Evolutionary conservation across 75 land plant species (phyloP).

Genomic region (Sequoiadendron giganteum): DNA sequence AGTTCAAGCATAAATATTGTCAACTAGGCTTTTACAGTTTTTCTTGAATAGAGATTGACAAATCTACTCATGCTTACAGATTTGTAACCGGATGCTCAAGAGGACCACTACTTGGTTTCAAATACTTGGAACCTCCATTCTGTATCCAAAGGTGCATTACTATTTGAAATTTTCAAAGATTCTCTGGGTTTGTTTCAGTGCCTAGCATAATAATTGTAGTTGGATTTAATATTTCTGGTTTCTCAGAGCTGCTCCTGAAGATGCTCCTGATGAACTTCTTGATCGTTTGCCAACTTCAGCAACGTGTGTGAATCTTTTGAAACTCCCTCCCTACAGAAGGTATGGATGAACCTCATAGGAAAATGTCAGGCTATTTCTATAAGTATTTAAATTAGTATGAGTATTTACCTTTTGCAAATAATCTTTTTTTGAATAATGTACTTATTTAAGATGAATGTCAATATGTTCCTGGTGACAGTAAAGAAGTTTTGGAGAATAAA

Average conservation of each 20-base stretch:
- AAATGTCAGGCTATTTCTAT: conserved; percentile 6
- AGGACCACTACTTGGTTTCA: conserved; percentile 95
- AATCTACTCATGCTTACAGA: conserved; percentile 26
- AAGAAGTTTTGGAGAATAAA: conserved; percentile 69
- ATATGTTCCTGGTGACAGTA: conserved; percentile 47
- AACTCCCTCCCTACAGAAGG: conserved; percentile 97
- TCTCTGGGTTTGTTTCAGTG: not conserved
- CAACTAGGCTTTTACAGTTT: not conserved
- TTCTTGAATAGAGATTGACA: not conserved
- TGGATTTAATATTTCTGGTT: not conserved
- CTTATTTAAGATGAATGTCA: not conserved
- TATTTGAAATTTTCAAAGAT: not conserved
- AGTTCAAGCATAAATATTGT: not conserved
- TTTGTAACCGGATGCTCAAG: conserved; percentile 98
- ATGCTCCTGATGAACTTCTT: conserved; percentile 65
- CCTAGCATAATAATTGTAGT: not conserved
- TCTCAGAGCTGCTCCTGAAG: conserved; percentile 72
- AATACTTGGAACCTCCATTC: conserved; percentile 83
- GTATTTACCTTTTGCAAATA: not conserved
- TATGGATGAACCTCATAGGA: conserved; percentile 7
- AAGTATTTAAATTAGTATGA: not conserved
- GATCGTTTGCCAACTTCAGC: conserved; percentile 95
- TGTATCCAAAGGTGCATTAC: conserved; percentile 78
- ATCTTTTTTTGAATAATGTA: not conserved
- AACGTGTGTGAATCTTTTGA: conserved; percentile 95